These are phyloP conservation scores for Nannizziopsis arthrosporioides DNA, from an alignment of 2,329 filamentous ascomycete genomes.

Conservation along the genomic window DNA sequence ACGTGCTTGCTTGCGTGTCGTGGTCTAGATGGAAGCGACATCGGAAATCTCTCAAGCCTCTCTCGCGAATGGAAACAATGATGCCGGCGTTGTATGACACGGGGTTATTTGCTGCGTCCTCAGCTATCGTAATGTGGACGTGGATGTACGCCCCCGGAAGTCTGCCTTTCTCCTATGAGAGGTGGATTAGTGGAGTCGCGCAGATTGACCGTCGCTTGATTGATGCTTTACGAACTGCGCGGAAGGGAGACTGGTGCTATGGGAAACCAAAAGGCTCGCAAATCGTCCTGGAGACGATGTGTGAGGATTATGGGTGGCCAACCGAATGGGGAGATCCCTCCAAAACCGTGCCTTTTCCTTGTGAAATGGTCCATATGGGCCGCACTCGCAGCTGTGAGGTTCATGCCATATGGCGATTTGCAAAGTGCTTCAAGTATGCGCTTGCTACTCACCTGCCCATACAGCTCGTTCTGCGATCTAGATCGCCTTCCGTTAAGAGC, in stretches of 20 bases:
- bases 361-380: slow-evolving; percentile 74
- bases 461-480: slow-evolving; percentile 52
- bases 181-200: slow-evolving; percentile 70
- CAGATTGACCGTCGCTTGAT: slow-evolving; percentile 64
- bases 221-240: slow-evolving; percentile 57
- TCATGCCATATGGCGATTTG: slow-evolving; percentile 58
- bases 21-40: slow-evolving; percentile 44
- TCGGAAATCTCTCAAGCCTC: slow-evolving; percentile 22
- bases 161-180: slow-evolving; percentile 62
- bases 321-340: slow-evolving; percentile 61
- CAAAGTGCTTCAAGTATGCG: slow-evolving; percentile 58
- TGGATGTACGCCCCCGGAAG: slow-evolving; percentile 68
- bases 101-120: slow-evolving; percentile 58
- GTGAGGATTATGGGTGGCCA: slow-evolving; percentile 57
- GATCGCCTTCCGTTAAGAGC: slow-evolving; percentile 34
- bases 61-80: slow-evolving; percentile 31
- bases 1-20: slow-evolving; percentile 55
- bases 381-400: slow-evolving; percentile 54
- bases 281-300: slow-evolving; percentile 58
- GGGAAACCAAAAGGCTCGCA: slow-evolving; percentile 61
- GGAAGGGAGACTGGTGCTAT: slow-evolving; percentile 54
- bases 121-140: slow-evolving; percentile 72
- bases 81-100: slow-evolving; percentile 48
- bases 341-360: slow-evolving; percentile 60
- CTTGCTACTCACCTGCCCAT: slow-evolving; percentile 67